Conservation (phyloP, 495 filamentous ascomycete genomes). For the Margaritispora aquatica region DNA sequence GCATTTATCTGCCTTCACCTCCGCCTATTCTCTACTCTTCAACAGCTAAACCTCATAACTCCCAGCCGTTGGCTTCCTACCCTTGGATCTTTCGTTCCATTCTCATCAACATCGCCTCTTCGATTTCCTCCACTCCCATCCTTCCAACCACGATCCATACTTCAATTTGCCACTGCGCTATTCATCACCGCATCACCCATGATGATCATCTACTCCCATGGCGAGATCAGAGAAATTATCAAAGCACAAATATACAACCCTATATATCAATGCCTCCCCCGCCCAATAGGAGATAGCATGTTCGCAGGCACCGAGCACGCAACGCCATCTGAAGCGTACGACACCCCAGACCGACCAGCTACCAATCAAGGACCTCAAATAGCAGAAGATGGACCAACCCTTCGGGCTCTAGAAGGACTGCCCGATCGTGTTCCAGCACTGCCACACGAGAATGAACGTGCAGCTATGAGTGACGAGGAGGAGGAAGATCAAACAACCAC, state of each 20-base stretch:
- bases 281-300: conserved; percentile 20
- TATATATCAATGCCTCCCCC: conserved; percentile 20
- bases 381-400: conserved; percentile 16
- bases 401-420: conserved; percentile 22
- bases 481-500: conserved; percentile 40
- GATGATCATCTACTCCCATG: conserved; percentile 13
- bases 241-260: conserved; percentile 14
- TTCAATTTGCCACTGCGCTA: conserved; percentile 3
- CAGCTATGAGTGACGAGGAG: conserved; percentile 34
- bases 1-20: conserved; percentile 38
- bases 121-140: conserved; percentile 12
- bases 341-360: conserved; percentile 10
- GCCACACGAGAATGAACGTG: conserved; percentile 5
- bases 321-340: conserved; percentile 14
- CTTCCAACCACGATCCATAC: not conserved
- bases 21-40: conserved; percentile 40
- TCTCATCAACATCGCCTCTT: conserved; percentile 40
- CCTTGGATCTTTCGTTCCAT: conserved; percentile 42
- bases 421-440: conserved; percentile 7
- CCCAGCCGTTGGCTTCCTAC: conserved; percentile 32
- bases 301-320: conserved; percentile 7
- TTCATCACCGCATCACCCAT: conserved; percentile 11
- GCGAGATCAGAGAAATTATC: conserved; percentile 14
- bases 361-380: not conserved
- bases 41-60: conserved; percentile 40